Base-by-base conservation (phyloP, 257 asterid species). In the Nicotiana obtusifolia region DNA sequence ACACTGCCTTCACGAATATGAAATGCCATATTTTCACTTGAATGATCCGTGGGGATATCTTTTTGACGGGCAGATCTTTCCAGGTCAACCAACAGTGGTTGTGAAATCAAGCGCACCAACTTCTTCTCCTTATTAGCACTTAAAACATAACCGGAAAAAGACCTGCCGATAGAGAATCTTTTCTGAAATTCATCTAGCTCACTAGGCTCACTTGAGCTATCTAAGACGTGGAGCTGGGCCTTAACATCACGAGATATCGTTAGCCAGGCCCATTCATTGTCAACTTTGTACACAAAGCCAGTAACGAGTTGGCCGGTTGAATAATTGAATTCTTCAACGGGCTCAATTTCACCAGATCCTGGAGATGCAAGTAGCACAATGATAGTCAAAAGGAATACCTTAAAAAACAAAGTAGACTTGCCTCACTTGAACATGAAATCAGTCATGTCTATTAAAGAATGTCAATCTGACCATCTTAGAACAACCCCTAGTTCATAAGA, bases 221-320 rank as follows among this genome's bases (percentile, higher is more conserved):
- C 97, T 56, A 96, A 91, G 80, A 96, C 82, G 84, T 91, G 87
- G 71, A 96, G 82, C 81, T 88, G 91, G 64, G 98, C 98, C 37
- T 82, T 96, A 76, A 89, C 92, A 83, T 89, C 85, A 78, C 95
- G 95, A 80, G 99, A 91, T 82, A 94, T 83, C 33, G 93, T 68
- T 81, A 96, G 77, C 97, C 98, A 93, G 60, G 86, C 97, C 93
- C 97, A 94, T 61, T 96, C 94, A 66, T 77, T 65, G 84, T 96
- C 99, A 81, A 93, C 90, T 88, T 93, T 94, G 84, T 89, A 94
- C 81, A 96, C 94, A 77, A 81, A 94, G 80, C 99, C 99, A 84
- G 93, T 85, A 84, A 96, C 91, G 35, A 60, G 76, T 81, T 90
- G 93, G 24, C 98, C 97, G 71, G 84, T 83, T 37, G 92, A 83